Base-by-base conservation (phyloP, 2,329 filamentous ascomycete genomes). In the Hypoxylon sp. region DNA sequence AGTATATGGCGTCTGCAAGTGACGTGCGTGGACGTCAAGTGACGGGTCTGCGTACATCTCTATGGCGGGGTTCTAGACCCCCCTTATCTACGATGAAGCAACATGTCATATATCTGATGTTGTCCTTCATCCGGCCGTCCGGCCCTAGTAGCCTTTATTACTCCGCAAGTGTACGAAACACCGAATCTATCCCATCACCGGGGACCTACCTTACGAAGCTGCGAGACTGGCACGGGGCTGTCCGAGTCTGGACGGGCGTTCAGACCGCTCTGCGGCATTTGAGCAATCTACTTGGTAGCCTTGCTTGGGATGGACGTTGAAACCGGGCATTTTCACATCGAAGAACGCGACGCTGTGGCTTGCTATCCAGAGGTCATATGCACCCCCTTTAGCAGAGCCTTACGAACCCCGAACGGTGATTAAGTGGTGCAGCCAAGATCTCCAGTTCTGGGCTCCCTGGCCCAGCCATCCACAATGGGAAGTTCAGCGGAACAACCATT, bases 61-160 rank as follows among this genome's bases (percentile, higher is more conserved):
- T 27, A 51, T 44, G 12, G 30, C 16, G 42, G 34, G 36, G 47
- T 54, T 51, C 55, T 57, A 57, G 55, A 48, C 55, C 46, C 25
- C 30, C 27, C 13, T 42, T 48, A 51, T 46, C 52, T 52, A 32
- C 25, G 27, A 19, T 43, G 20, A 34, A 32, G 38, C 25, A 40
- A 44, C 19, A 23, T 32, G 30, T 43, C 31, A 46, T 11, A 31
- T 32, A 40, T 40, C 9, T 23, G 27, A 47, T 47, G 36, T 47
- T 29, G 38, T 45, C 7, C 23, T 16, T 48, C 31, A 38, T n/a
- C 37, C 51, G 42, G 46, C 29, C 43, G 25, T 15, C 55, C 51
- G 55, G 51, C 34, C 46, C 51, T 42, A 16, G 25, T 37, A 16
- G 40, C 26, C 43, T 30, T 58, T 46, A 55, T 13, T 40, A 51